These are phyloP conservation scores for Diutina mesorugosa DNA, from an alignment of 1,139 yeast species.

Conservation along the genomic window DNA sequence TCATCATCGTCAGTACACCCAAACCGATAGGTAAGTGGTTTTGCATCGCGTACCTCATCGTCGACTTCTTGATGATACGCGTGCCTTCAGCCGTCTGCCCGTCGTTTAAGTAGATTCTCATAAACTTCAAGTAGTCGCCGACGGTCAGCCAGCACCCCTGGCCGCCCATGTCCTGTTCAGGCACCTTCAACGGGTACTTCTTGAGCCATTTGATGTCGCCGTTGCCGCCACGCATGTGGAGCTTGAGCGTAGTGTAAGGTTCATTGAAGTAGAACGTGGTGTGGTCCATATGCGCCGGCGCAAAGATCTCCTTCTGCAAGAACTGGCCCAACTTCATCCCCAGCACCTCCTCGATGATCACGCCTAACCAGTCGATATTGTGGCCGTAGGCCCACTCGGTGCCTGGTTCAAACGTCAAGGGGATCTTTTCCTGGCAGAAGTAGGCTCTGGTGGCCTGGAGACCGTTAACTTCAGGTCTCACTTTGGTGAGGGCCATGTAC, in stretches of 20 bases:
- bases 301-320: conserved; percentile 24
- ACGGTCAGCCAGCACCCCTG: conserved; percentile 34
- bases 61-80: conserved; percentile 17
- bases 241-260: conserved; percentile 2
- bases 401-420: conserved; percentile 42
- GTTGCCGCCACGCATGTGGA: not conserved
- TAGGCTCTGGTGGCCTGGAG: not conserved
- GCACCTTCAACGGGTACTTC: conserved; percentile 10
- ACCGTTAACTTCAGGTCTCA: not conserved
- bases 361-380: conserved; percentile 41
- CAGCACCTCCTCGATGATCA: conserved; percentile 27
- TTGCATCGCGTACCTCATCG: conserved; percentile 6
- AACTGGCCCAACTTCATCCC: conserved; percentile 31
- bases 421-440: conserved; percentile 9
- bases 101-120: conserved; percentile 30
- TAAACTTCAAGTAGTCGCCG: conserved; percentile 27
- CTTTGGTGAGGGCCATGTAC: conserved; percentile 6
- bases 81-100: conserved; percentile 28
- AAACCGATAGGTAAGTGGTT: not conserved
- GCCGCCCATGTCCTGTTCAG: conserved; percentile 32
- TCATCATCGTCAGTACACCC: conserved; percentile 2
- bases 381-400: conserved; percentile 38
- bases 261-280: conserved; percentile 2
- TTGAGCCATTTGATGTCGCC: conserved; percentile 4
- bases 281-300: conserved; percentile 28